Conservation (phyloP, 192 early-diverging fungal genomes). For the Phycomyces blakesleeanus region DNA sequence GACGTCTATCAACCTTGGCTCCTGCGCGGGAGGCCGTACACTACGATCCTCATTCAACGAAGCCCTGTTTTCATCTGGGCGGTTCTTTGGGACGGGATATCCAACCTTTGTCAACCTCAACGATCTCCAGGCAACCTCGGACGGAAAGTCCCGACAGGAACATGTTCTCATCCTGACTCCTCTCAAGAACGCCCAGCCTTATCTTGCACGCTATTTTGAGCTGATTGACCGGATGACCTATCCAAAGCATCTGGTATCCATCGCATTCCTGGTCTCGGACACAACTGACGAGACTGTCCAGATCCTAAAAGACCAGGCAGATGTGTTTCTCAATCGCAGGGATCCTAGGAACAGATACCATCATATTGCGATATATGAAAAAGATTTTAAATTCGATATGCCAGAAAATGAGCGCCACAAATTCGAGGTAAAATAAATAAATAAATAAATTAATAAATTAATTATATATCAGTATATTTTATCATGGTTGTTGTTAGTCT, state of each 20-base stretch:
- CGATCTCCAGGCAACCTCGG: constrained; percentile 16
- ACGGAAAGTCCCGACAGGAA: constrained; percentile 22
- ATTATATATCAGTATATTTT: too few relatives aligned
- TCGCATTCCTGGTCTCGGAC: constrained; percentile 57
- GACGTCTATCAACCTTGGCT: background rate
- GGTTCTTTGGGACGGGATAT: background rate
- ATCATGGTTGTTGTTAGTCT: too few relatives aligned
- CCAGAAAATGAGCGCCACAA: constrained; percentile 49
- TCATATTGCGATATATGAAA: constrained; percentile 49
- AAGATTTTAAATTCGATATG: constrained; percentile 53
- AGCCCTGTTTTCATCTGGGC: background rate
- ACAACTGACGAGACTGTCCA: constrained; percentile 50
- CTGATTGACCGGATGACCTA: constrained; percentile 47
- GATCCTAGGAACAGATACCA: constrained; percentile 24
- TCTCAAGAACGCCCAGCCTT: constrained; percentile 51
- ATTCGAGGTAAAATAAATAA: constrained; percentile 25
- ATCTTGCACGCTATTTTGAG: constrained; percentile 54
- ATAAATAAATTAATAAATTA: too few relatives aligned
- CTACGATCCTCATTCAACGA: constrained; percentile 10
- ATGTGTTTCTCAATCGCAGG: constrained; percentile 9
- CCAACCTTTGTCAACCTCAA: constrained; percentile 26
- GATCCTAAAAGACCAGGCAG: constrained; percentile 36
- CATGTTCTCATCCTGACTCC: constrained; percentile 54
- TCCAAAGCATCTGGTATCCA: constrained; percentile 44
- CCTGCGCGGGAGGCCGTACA: constrained; percentile 2